A percentile compares a stretch with the other conserved stretches of the same genome.
Conservation (phyloP, 192 early-diverging fungal species). For the Pilaira anomala region DNA sequence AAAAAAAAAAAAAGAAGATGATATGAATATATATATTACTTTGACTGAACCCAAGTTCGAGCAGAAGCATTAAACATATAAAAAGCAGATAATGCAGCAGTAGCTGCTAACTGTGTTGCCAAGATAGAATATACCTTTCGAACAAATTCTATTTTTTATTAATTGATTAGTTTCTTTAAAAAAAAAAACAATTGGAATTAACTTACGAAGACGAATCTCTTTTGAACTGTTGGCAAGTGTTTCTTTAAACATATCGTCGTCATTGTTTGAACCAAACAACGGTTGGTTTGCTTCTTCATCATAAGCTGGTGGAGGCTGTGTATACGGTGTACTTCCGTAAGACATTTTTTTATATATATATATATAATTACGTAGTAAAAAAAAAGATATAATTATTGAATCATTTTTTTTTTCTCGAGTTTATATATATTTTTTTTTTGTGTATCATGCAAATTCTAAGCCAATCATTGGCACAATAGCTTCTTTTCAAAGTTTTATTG, state of each 20-base stretch:
- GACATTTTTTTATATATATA: background rate
- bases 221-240: constrained; percentile 28
- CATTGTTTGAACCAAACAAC: constrained; percentile 7
- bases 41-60: constrained; percentile 50
- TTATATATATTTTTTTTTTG: too few species aligned
- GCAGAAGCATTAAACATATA: constrained; percentile 54
- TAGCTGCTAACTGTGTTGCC: constrained; percentile 56
- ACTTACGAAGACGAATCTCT: constrained; percentile 35
- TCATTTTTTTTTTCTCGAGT: too few species aligned
- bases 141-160: constrained; percentile 46
- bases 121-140: constrained; percentile 75
- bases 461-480: too few species aligned
- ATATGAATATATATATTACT: constrained; percentile 29
- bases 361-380: too few species aligned
- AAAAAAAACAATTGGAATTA: background rate
- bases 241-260: constrained; percentile 35
- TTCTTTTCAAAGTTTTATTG: too few species aligned
- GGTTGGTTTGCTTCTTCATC: constrained; percentile 28
- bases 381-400: too few species aligned
- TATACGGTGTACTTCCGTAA: background rate
- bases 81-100: constrained; percentile 50
- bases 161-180: background rate
- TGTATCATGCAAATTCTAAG: too few species aligned
- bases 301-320: constrained; percentile 29
- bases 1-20: background rate